phyloP scores from a whole-genome alignment of 2,329 filamentous ascomycete genomes.

The Blastomyces silverae region DNA sequence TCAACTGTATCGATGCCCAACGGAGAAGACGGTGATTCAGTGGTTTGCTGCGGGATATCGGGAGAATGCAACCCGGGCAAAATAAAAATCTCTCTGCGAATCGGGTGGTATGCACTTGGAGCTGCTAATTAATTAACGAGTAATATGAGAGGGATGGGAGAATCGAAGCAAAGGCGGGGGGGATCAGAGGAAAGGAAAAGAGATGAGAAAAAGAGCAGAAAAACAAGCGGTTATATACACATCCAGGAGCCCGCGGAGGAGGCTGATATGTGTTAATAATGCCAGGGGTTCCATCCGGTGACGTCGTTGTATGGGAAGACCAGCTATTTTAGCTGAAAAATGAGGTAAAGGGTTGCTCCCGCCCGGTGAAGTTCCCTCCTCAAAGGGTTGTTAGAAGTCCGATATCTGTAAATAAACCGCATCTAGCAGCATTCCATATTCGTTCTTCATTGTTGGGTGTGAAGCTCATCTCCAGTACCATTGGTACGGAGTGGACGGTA shows the following conservation, averaged over 20 bases:
- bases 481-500: neutral
- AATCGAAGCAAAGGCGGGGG: neutral
- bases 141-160: neutral
- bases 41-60: neutral
- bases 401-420: too few species aligned
- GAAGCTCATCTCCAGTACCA: neutral
- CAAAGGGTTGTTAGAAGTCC: neutral
- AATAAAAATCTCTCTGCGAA: neutral
- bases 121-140: neutral
- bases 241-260: neutral
- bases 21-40: neutral
- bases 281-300: slow-evolving; percentile 8
- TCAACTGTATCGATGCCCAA: slow-evolving; percentile 11
- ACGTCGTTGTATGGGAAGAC: neutral
- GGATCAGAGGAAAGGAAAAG: neutral
- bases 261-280: neutral
- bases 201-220: neutral
- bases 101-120: neutral
- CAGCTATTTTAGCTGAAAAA: neutral
- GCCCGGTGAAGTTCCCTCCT: too few species aligned
- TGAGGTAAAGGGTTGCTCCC: neutral
- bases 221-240: neutral
- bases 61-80: neutral
- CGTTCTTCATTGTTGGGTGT: neutral
- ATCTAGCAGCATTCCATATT: neutral